Evolutionary conservation across 176 grass and related monocot species (phyloP).

Genomic region (Aegilops speltoides): DNA sequence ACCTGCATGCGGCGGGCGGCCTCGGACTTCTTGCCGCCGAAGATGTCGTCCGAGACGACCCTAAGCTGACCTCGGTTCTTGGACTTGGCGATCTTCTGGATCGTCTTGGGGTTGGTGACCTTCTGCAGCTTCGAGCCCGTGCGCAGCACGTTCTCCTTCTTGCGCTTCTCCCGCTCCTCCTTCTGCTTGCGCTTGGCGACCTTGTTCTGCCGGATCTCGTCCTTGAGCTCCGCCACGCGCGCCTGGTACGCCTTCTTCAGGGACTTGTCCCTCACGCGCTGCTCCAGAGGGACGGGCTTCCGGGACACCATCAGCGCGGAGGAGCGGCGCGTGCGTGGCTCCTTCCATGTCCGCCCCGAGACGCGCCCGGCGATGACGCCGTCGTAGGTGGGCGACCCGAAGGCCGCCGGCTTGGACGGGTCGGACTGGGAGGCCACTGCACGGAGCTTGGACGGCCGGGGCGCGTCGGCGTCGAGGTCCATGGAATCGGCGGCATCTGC

Average conservation of each 20-base stretch:
- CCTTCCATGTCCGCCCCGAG: constrained; percentile 90
- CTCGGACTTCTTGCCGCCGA: constrained; percentile 54
- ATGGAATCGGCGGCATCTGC: constrained; percentile 43
- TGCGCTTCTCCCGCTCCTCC: constrained; percentile 93
- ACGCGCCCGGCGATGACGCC: constrained; percentile 80
- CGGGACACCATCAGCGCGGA: constrained; percentile 61
- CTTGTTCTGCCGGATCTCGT: constrained; percentile 86
- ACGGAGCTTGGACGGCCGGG: constrained; percentile 62
- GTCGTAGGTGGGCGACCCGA: constrained; percentile 83
- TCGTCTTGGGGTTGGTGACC: constrained; percentile 90
- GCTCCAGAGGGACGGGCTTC: constrained; percentile 61
- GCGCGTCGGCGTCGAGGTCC: constrained; percentile 53
- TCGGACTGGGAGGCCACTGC: constrained; percentile 67
- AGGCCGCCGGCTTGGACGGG: constrained; percentile 73
- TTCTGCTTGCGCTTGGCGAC: constrained; percentile 67
- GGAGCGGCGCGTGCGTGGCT: constrained; percentile 66
- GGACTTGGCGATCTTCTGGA: constrained; percentile 95
- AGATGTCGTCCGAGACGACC: constrained; percentile 76
- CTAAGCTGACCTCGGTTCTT: constrained; percentile 79
- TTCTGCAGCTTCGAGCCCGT: constrained; percentile 82
- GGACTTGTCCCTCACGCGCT: constrained; percentile 75
- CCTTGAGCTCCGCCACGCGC: constrained; percentile 81
- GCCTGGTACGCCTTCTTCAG: constrained; percentile 77
- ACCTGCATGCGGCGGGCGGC: constrained; percentile 44
- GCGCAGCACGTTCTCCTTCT: constrained; percentile 79